Percentiles rank a stretch among this genome's conserved stretches.
These are phyloP conservation scores for Xylaria curta DNA, from an alignment of 495 filamentous ascomycete genomes.

Conservation along the genomic window DNA sequence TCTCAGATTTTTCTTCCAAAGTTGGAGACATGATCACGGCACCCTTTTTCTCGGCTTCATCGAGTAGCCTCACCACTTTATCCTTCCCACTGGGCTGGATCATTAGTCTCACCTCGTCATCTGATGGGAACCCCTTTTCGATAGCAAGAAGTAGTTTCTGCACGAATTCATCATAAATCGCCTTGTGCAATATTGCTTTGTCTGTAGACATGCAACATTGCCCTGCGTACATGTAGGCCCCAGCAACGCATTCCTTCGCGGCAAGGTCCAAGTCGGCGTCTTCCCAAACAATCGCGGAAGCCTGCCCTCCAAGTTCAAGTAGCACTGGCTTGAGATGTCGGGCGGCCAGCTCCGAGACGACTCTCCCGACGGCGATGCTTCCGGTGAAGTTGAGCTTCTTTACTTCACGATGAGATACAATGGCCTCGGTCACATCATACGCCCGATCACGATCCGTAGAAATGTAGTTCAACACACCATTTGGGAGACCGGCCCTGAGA, in stretches of 20 bases:
- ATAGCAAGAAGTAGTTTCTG: background rate
- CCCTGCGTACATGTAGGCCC: background rate
- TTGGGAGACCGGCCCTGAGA: background rate
- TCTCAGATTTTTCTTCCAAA: background rate
- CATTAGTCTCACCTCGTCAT: background rate
- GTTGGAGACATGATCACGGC: background rate
- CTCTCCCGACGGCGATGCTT: background rate
- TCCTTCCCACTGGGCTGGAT: background rate
- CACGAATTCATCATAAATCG: background rate
- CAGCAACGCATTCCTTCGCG: background rate
- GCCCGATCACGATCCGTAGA: background rate
- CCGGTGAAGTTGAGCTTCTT: background rate
- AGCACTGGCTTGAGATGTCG: background rate
- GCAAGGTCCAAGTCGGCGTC: slow-evolving; percentile 2
- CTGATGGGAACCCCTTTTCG: background rate
- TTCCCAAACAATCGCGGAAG: background rate
- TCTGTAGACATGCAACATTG: slow-evolving; percentile 4
- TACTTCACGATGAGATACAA: slow-evolving; percentile 2
- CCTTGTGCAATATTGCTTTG: background rate
- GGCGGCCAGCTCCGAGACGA: background rate
- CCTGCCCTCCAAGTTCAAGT: background rate
- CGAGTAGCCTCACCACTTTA: background rate
- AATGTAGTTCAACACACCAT: background rate
- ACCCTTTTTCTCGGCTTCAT: background rate
- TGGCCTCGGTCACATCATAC: background rate